These are phyloP conservation scores for Cryptosporidium bovis DNA, from an alignment of 169 alveolate species.

Conservation along the genomic window DNA sequence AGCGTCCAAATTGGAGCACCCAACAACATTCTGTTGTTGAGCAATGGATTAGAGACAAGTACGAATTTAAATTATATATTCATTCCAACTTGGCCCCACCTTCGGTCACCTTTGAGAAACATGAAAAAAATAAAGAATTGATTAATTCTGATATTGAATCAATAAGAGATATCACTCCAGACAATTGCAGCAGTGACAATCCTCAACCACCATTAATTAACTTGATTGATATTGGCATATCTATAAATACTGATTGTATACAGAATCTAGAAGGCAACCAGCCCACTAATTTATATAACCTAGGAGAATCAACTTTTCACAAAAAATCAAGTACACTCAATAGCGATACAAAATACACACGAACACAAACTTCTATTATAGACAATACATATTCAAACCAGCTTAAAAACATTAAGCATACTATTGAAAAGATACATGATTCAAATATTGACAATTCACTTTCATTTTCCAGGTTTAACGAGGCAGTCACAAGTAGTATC, in stretches of 20 bases:
- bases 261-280: not conserved
- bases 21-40: conserved; percentile 80
- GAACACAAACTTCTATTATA: not conserved
- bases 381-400: not conserved
- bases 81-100: conserved; percentile 75
- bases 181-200: not conserved
- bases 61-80: conserved; percentile 83
- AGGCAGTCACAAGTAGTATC: conserved; percentile 1
- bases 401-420: conserved; percentile 12
- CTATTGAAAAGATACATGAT: conserved; percentile 34
- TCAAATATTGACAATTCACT: not conserved
- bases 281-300: not conserved
- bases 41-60: conserved; percentile 86
- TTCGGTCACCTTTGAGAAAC: conserved; percentile 6
- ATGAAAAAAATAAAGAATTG: not conserved
- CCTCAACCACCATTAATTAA: not conserved
- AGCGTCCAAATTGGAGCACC: conserved; percentile 73
- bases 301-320: too few relatives aligned
- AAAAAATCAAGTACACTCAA: not conserved
- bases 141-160: not conserved
- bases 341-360: not conserved
- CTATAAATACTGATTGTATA: too few relatives aligned
- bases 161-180: not conserved
- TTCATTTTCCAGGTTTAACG: conserved; percentile 12
- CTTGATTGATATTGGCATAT: not conserved